A percentile compares a stretch with the other conserved stretches of the same genome.
Conservation (phyloP, 2,329 filamentous ascomycete genomes). For the Aspergillus caelatus region DNA sequence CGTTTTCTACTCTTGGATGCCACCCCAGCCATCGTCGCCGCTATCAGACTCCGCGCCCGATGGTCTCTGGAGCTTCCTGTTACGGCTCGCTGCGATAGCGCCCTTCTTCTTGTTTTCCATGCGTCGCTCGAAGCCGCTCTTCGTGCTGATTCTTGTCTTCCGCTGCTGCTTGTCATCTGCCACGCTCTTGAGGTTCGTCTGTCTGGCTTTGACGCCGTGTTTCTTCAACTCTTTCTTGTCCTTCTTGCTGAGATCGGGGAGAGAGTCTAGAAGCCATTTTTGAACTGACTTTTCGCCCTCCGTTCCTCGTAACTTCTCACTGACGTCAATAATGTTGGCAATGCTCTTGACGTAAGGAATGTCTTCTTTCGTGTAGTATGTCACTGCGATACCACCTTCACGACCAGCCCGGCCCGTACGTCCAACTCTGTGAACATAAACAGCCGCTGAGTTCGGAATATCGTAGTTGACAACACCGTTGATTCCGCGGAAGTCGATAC, state of each 20-base stretch:
- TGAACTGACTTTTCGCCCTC: conserved; percentile 64
- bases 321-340: conserved; percentile 86
- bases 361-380: conserved; percentile 94
- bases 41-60: conserved; percentile 25
- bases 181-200: conserved; percentile 46
- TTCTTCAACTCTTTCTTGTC: conserved; percentile 81
- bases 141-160: conserved; percentile 71
- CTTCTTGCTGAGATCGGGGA: conserved; percentile 81
- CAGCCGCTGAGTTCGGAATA: conserved; percentile 84
- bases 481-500: conserved; percentile 91
- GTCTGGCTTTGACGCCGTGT: conserved; percentile 75
- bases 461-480: conserved; percentile 98
- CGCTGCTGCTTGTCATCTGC: conserved; percentile 48
- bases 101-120: conserved; percentile 50
- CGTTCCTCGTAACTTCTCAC: conserved; percentile 67
- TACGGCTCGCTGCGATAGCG: conserved; percentile 47
- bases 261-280: conserved; percentile 83
- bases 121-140: conserved; percentile 53
- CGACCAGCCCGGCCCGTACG: conserved; percentile 87
- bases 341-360: conserved; percentile 87
- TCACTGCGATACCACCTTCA: conserved; percentile 85
- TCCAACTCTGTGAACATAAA: conserved; percentile 91
- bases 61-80: conserved; percentile 30
- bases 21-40: conserved; percentile 41
- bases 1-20: conserved; percentile 39